Conservation (phyloP, 139 green algal genomes). For the Chlorella sp. region DNA sequence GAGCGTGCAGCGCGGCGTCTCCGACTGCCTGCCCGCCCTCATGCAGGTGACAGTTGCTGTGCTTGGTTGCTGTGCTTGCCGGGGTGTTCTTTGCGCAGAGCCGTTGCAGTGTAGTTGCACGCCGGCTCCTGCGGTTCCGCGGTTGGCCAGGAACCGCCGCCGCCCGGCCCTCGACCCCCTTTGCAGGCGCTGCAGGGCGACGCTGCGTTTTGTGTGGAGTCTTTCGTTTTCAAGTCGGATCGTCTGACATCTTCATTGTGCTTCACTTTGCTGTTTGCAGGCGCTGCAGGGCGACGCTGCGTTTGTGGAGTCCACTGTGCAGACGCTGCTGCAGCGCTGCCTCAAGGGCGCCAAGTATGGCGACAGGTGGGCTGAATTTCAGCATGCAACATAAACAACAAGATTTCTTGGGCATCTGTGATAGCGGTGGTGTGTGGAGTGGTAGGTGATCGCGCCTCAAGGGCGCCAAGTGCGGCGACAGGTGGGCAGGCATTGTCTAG, state of each 20-base stretch:
- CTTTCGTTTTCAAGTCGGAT: too few species aligned
- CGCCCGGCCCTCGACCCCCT: background rate
- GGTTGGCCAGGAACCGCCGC: constrained; percentile 12
- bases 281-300: constrained; percentile 46
- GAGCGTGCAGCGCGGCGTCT: constrained; percentile 89
- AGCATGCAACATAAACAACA: too few species aligned
- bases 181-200: background rate
- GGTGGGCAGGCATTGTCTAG: too few species aligned
- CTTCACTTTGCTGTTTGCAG: background rate
- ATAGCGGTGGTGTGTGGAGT: too few species aligned
- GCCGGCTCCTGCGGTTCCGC: too few species aligned
- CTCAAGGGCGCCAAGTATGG: constrained; percentile 73
- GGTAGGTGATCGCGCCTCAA: too few species aligned
- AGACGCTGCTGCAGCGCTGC: constrained; percentile 64
- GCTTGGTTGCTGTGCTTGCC: too few species aligned
- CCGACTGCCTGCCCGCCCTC: constrained; percentile 87
- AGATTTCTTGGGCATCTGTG: too few species aligned
- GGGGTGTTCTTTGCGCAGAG: too few species aligned
- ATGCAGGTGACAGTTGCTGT: constrained; percentile 52
- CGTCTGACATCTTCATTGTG: too few species aligned
- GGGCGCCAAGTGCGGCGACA: constrained; percentile 73
- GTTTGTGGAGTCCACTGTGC: constrained; percentile 53
- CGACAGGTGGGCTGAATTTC: constrained; percentile 49
- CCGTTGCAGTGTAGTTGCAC: too few species aligned
- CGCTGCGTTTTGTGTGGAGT: too few species aligned